Conservation (phyloP, 2,329 filamentous ascomycete species). For the Calonectria hongkongensis region DNA sequence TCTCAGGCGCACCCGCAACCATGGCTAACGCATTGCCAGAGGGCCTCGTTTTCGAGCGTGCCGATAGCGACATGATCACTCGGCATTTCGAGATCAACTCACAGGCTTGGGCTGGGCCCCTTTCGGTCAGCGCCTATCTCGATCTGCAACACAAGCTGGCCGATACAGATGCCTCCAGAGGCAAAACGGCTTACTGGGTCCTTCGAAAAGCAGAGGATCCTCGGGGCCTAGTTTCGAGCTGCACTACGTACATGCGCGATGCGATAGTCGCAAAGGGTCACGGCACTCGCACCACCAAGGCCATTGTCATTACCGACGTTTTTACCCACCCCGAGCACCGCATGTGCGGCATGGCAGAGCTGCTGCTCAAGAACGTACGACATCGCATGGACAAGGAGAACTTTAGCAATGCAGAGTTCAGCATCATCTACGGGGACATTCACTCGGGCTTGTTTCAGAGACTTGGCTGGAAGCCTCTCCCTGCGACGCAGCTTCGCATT, state of each 20-base stretch:
- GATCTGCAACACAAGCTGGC: conserved; percentile 42
- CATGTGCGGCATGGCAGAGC: conserved; percentile 59
- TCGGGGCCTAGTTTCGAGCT: conserved; percentile 59
- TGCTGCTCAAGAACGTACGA: conserved; percentile 58
- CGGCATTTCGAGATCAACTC: conserved; percentile 48
- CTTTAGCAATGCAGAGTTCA: conserved; percentile 55
- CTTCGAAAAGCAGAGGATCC: conserved; percentile 55
- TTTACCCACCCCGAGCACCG: conserved; percentile 61
- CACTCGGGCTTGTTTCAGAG: conserved; percentile 57
- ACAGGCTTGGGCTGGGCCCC: conserved; percentile 43
- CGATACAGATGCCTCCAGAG: conserved; percentile 18
- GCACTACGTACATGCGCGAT: conserved; percentile 55
- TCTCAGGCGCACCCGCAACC: background rate
- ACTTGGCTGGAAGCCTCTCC: conserved; percentile 60
- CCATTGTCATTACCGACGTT: conserved; percentile 60
- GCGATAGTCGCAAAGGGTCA: conserved; percentile 44
- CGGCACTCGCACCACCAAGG: conserved; percentile 52
- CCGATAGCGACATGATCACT: conserved; percentile 38
- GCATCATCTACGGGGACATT: conserved; percentile 60
- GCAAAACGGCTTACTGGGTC: conserved; percentile 55
- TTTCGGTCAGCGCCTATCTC: conserved; percentile 43
- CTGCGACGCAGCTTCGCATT: conserved; percentile 59
- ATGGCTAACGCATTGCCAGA: background rate
- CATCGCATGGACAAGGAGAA: conserved; percentile 56
- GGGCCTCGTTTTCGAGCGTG: conserved; percentile 44